These are phyloP conservation scores for Pseudonitzschia delicatissima DNA, from an alignment of 108 stramenopile genomes.

Conservation along the genomic window DNA sequence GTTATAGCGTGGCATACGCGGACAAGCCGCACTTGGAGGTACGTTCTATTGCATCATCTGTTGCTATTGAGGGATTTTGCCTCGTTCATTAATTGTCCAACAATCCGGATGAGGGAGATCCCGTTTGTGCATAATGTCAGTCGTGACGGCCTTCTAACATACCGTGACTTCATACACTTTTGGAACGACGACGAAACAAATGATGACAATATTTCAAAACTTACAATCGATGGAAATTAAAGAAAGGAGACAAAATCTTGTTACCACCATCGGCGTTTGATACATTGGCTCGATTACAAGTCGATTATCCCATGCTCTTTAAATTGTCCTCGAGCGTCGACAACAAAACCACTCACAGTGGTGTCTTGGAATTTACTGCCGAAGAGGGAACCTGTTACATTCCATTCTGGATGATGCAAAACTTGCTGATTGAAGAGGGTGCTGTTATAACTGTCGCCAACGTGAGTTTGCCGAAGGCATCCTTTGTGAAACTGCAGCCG, in stretches of 20 bases:
- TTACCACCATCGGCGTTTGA: conserved; percentile 97
- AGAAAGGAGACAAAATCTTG: conserved; percentile 97
- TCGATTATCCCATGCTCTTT: conserved; percentile 95
- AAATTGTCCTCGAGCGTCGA: conserved; percentile 55
- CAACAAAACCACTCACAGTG: conserved; percentile 83
- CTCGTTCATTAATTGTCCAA: too few species aligned
- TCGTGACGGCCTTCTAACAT: too few species aligned
- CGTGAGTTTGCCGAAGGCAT: conserved; percentile 91
- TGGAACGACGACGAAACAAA: not conserved
- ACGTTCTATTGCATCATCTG: conserved; percentile 17
- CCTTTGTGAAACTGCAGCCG: conserved; percentile 96
- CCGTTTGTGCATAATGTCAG: too few species aligned
- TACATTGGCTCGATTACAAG: conserved; percentile 88
- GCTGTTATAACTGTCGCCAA: conserved; percentile 91
- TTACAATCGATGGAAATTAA: too few species aligned
- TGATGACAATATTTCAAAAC: too few species aligned
- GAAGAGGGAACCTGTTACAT: conserved; percentile 97
- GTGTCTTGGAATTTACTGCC: conserved; percentile 99
- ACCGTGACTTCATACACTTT: not conserved
- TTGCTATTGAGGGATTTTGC: too few species aligned
- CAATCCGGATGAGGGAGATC: too few species aligned
- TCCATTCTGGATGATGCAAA: conserved; percentile 99
- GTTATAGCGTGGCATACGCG: conserved; percentile 84
- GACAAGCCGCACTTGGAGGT: conserved; percentile 90
- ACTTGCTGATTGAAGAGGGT: conserved; percentile 89